Evolutionary conservation across 331 rosid genomes (phyloP).

Genomic region (Phaseolus coccineus): DNA sequence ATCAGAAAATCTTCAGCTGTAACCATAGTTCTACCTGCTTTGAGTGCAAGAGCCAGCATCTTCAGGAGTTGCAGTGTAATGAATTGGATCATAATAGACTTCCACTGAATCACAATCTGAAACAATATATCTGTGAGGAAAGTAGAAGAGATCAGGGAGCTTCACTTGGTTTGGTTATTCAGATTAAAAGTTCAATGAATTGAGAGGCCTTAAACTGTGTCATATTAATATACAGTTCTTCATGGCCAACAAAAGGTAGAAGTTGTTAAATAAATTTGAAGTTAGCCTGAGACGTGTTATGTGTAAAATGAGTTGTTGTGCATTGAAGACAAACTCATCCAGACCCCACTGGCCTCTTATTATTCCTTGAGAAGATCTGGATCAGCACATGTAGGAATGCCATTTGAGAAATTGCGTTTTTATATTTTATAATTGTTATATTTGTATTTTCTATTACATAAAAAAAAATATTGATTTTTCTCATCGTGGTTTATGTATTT

Average conservation of each 20-base stretch:
- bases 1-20: constrained; percentile 27
- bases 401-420: too few species aligned
- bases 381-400: constrained; percentile 79
- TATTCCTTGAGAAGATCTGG: constrained; percentile 73
- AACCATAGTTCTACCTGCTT: constrained; percentile 63
- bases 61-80: constrained; percentile 74
- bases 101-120: constrained; percentile 86
- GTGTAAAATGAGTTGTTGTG: neutral
- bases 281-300: neutral
- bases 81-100: constrained; percentile 60
- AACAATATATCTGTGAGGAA: constrained; percentile 66
- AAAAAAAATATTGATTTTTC: too few species aligned
- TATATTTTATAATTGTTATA: too few species aligned
- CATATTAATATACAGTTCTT: neutral
- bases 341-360: constrained; percentile 83
- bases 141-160: neutral
- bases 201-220: neutral
- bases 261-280: neutral
- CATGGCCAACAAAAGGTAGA: constrained; percentile 15
- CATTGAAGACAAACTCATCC: constrained; percentile 64
- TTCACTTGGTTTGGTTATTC: constrained; percentile 10
- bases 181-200: neutral
- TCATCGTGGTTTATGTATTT: too few species aligned
- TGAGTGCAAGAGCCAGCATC: constrained; percentile 86
- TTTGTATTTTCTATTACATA: too few species aligned